These are phyloP conservation scores for Boletus tylopilopsis DNA, from an alignment of 768 basidiomycete genomes.

Conservation along the genomic window DNA sequence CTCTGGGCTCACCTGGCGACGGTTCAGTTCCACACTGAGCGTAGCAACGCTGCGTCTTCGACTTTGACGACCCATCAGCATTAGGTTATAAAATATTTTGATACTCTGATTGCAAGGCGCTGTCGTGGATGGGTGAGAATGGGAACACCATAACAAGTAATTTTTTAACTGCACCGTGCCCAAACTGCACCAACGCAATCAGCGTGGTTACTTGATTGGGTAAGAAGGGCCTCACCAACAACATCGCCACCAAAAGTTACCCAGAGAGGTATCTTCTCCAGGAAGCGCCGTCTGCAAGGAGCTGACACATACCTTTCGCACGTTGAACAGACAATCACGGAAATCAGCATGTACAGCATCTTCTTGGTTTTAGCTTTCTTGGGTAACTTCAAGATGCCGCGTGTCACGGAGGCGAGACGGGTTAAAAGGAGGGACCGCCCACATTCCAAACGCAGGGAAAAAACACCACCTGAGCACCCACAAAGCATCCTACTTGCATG, in stretches of 20 bases:
- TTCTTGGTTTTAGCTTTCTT: slow-evolving; percentile 14
- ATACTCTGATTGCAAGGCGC: too few relatives aligned
- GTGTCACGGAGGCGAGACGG: slow-evolving; percentile 9
- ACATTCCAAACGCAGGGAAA: slow-evolving; percentile 5
- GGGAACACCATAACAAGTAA: slow-evolving; percentile 24
- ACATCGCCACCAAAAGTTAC: slow-evolving; percentile 26
- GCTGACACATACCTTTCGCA: slow-evolving; percentile 32
- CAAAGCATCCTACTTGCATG: slow-evolving; percentile 1
- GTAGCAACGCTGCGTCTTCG: too few relatives aligned
- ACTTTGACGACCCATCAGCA: too few relatives aligned
- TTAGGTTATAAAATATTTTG: too few relatives aligned
- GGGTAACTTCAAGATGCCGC: slow-evolving; percentile 25
- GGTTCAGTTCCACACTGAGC: too few relatives aligned
- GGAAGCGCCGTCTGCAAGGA: slow-evolving; percentile 10
- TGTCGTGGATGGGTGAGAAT: too few relatives aligned
- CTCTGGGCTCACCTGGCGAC: too few relatives aligned
- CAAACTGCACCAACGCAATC: slow-evolving; percentile 20
- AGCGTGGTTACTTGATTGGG: slow-evolving; percentile 18
- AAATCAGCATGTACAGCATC: slow-evolving; percentile 21
- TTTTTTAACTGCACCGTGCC: too few relatives aligned
- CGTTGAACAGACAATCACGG: slow-evolving; percentile 26
- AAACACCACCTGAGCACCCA: slow-evolving; percentile 6
- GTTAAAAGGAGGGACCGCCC: slow-evolving; percentile 29
- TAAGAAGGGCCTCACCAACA: neutral
- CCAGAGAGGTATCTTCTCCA: slow-evolving; percentile 16